phyloP scores from a whole-genome alignment of 2,329 filamentous ascomycete species.

The Bipolaris victoriae region DNA sequence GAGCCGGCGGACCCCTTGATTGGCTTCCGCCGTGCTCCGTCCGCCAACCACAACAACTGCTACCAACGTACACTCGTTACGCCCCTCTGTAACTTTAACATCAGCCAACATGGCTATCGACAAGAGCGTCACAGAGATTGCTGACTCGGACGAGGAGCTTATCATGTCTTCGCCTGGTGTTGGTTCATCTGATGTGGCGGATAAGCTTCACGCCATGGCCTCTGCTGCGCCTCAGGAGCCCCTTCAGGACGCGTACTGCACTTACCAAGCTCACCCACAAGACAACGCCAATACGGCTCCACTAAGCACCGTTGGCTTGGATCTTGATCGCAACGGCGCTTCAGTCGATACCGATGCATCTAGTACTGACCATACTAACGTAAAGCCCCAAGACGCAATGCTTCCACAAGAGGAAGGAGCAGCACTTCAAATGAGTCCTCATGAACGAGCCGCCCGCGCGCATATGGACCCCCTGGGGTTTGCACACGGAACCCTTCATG shows the following conservation, averaged over 20 bases:
- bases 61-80: slow-evolving; percentile 3
- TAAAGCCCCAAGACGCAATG: slow-evolving; percentile 6
- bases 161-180: slow-evolving; percentile 37
- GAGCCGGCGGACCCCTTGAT: slow-evolving; percentile 21
- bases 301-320: slow-evolving; percentile 17
- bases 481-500: not conserved
- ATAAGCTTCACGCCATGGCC: slow-evolving; percentile 31
- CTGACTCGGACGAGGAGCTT: slow-evolving; percentile 45
- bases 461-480: not conserved
- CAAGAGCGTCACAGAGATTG: slow-evolving; percentile 31
- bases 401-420: slow-evolving; percentile 1
- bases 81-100: slow-evolving; percentile 3
- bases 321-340: slow-evolving; percentile 18
- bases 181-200: slow-evolving; percentile 17
- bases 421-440: not conserved
- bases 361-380: slow-evolving; percentile 15
- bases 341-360: slow-evolving; percentile 16
- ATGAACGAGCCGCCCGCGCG: not conserved
- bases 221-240: slow-evolving; percentile 24
- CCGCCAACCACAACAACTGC: slow-evolving; percentile 14
- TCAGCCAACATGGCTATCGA: slow-evolving; percentile 30
- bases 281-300: slow-evolving; percentile 15
- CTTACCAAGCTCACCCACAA: slow-evolving; percentile 23
- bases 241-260: slow-evolving; percentile 22
- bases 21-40: slow-evolving; percentile 24